Base-by-base conservation (phyloP, 106 monocot genomes). In the Hemerocallis citrina region DNA sequence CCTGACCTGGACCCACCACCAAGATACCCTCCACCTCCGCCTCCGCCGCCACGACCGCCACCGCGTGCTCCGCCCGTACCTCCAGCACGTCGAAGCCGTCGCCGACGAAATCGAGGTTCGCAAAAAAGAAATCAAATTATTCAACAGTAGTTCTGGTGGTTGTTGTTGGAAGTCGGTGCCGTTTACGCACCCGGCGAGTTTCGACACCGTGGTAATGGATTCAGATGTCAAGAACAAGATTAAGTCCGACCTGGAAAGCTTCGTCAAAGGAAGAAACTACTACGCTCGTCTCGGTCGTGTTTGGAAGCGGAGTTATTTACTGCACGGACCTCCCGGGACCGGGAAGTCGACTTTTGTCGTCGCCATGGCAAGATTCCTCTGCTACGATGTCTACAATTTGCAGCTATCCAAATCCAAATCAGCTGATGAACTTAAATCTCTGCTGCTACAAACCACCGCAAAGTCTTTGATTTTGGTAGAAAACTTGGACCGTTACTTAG, bases 281-380 rank as follows among this genome's bases (percentile, higher is more conserved):
- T 89, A 89, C 74, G 67, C 71, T 40, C 73, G 80, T 22, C 49
- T 89, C 23, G 84, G 89, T 20, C 73, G 74, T 20, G 72, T 73
- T 7, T 89, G 89, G 89, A 77, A 77, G 37, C 77, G 89, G 27
- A 89, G 84, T 21, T 89, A 89, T 63, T 80, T 89, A 51, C 74
- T 89, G 6, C 64, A 77, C 72, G 89, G 89, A 27, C 68, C 80
- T 3, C 81, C 77, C n/a, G 89, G 89, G 32, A 84, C 89, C 25
- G 84, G 84, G 7, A 89, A 89, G 54, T 80, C 89, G 35, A 70
- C 78, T 35, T 80, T 89, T 64, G 77, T 70, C 25, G 84, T 77
- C 1, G 89, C 89, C 63, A 84, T 89, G 71, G 79, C 89, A 6
- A 71, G 75, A 13, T 84, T 81, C 72, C 71, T 89, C 35, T 28